Percentiles rank a stretch among this genome's conserved stretches.
Evolutionary conservation across 495 filamentous ascomycete genomes (phyloP).

Genomic region (Evernia prunastri): DNA sequence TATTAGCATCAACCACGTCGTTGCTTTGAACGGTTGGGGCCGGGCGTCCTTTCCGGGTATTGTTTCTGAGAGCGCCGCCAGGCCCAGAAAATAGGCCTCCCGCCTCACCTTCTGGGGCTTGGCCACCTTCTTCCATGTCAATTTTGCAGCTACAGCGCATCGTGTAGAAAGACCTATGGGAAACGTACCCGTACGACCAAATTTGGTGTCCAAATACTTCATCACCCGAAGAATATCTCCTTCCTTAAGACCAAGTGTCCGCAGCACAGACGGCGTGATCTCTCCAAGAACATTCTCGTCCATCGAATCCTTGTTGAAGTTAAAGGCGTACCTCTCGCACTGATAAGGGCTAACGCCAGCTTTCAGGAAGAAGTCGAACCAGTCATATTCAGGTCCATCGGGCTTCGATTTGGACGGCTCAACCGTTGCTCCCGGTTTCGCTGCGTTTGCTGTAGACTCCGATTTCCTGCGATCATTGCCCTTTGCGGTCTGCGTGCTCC

Average conservation of each 20-base stretch:
- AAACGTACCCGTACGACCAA: slow-evolving; percentile 53
- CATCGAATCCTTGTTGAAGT: slow-evolving; percentile 87
- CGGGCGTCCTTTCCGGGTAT: slow-evolving; percentile 89
- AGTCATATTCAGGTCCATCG: slow-evolving; percentile 76
- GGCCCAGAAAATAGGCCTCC: slow-evolving; percentile 88
- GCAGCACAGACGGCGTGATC: slow-evolving; percentile 71
- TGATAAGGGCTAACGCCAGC: slow-evolving; percentile 86
- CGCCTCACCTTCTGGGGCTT: slow-evolving; percentile 34
- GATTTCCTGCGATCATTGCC: slow-evolving; percentile 28
- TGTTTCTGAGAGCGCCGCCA: slow-evolving; percentile 81
- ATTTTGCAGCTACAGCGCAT: background rate
- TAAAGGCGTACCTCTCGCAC: slow-evolving; percentile 87
- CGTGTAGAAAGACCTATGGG: slow-evolving; percentile 20
- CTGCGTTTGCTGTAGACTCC: slow-evolving; percentile 27
- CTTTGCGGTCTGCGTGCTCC: slow-evolving; percentile 27
- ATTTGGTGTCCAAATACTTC: slow-evolving; percentile 80
- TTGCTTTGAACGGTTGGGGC: slow-evolving; percentile 75
- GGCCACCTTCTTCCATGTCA: slow-evolving; percentile 7
- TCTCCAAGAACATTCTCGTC: slow-evolving; percentile 85
- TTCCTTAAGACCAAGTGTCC: slow-evolving; percentile 84
- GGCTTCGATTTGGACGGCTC: slow-evolving; percentile 33
- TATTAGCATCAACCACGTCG: slow-evolving; percentile 81
- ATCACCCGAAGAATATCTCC: slow-evolving; percentile 94
- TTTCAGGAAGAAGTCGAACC: slow-evolving; percentile 96
- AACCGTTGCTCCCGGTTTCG: slow-evolving; percentile 48